These are phyloP conservation scores for Aspergillus pseudotamarii DNA, from an alignment of 2,329 filamentous ascomycete species.

Conservation along the genomic window DNA sequence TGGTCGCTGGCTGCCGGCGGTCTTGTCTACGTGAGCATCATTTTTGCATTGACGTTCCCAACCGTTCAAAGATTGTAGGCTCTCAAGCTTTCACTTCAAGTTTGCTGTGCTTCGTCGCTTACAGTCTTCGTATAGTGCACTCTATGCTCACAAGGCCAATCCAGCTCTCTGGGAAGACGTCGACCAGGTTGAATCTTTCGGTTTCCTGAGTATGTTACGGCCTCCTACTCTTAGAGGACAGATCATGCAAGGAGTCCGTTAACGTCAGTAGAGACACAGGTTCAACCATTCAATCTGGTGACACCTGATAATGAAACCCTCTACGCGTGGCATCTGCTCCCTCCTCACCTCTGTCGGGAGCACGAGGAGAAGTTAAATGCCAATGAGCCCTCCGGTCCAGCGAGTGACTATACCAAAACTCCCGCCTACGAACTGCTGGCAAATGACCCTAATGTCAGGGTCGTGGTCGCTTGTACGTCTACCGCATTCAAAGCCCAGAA, in stretches of 20 bases:
- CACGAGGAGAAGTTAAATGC: slow-evolving; percentile 66
- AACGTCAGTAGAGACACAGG: slow-evolving; percentile 69
- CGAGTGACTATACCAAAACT: slow-evolving; percentile 51
- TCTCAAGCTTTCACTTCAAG: not conserved
- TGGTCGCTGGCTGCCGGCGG: slow-evolving; percentile 62
- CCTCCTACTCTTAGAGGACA: not conserved
- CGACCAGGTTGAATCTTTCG: slow-evolving; percentile 77
- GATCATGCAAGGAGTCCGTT: not conserved
- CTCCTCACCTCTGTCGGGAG: slow-evolving; percentile 72
- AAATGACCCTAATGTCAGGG: slow-evolving; percentile 52
- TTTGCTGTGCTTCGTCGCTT: not conserved
- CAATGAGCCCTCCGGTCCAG: slow-evolving; percentile 56
- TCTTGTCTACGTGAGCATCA: slow-evolving; percentile 66
- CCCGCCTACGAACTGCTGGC: slow-evolving; percentile 55
- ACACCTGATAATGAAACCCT: slow-evolving; percentile 76
- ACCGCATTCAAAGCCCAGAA: not conserved
- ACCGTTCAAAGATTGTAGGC: slow-evolving; percentile 79
- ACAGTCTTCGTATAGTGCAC: slow-evolving; percentile 56
- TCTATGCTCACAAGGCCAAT: slow-evolving; percentile 83
- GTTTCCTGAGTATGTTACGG: slow-evolving; percentile 72
- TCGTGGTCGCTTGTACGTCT: slow-evolving; percentile 58
- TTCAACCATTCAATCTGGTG: slow-evolving; percentile 77
- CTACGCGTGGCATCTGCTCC: slow-evolving; percentile 90
- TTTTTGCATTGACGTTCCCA: slow-evolving; percentile 68
- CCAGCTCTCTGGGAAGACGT: slow-evolving; percentile 72